Percentiles rank a stretch among this genome's conserved stretches.
phyloP scores from a whole-genome alignment of 2,329 filamentous ascomycete genomes.

The Nigrograna mackinnonii region DNA sequence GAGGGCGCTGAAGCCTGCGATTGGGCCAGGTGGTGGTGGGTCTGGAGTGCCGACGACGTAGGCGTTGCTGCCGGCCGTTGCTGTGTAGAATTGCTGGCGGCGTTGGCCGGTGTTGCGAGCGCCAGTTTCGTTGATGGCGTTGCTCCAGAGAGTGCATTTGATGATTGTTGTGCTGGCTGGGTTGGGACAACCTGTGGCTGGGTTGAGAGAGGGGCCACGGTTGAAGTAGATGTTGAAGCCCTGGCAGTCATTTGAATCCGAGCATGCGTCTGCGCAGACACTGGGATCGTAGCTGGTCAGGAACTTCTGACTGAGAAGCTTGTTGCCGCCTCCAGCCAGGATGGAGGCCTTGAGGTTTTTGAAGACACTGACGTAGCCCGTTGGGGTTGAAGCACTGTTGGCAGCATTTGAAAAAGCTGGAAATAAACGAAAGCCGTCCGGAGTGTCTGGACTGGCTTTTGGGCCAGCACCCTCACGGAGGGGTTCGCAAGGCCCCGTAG shows the following conservation, averaged over 20 bases:
- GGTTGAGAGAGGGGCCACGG: constrained; percentile 16
- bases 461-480: too few relatives aligned
- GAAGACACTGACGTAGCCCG: constrained; percentile 22
- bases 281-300: constrained; percentile 28
- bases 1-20: too few relatives aligned
- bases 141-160: constrained; percentile 29
- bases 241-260: constrained; percentile 14
- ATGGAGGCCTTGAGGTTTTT: too few relatives aligned
- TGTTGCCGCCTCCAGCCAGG: too few relatives aligned
- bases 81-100: constrained; percentile 12
- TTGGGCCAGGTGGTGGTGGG: too few relatives aligned
- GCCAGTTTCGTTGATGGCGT: constrained; percentile 15
- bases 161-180: constrained; percentile 20
- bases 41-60: too few relatives aligned
- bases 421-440: too few relatives aligned
- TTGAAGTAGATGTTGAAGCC: constrained; percentile 31
- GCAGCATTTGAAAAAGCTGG: too few relatives aligned
- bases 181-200: constrained; percentile 15
- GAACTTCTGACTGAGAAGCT: too few relatives aligned
- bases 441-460: too few relatives aligned
- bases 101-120: constrained; percentile 25
- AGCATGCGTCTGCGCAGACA: constrained; percentile 26
- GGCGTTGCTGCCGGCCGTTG: constrained; percentile 16
- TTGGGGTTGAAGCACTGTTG: constrained; percentile 9
- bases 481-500: too few relatives aligned